phyloP scores from a whole-genome alignment of 495 filamentous ascomycete genomes.

The Trichoderma reesei region DNA sequence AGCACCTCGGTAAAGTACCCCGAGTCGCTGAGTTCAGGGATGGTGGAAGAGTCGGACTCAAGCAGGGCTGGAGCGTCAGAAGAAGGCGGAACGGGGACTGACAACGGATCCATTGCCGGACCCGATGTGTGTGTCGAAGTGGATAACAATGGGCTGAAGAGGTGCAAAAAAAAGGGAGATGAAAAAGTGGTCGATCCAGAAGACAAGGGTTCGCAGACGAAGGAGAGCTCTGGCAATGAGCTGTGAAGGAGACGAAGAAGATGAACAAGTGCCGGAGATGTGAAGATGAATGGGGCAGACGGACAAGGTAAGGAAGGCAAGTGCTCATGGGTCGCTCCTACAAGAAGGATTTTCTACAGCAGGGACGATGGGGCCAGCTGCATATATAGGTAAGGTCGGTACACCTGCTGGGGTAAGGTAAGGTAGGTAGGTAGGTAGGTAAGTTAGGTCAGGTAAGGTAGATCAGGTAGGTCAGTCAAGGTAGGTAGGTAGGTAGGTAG shows the following conservation, averaged over 20 bases:
- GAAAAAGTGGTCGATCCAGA: background rate
- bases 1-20: constrained; percentile 37
- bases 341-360: background rate
- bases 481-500: no score
- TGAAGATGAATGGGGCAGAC: background rate
- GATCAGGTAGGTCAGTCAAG: no score
- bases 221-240: background rate
- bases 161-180: background rate
- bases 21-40: constrained; percentile 31
- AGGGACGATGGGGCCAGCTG: constrained; percentile 4
- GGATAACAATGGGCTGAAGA: background rate
- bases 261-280: background rate
- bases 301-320: background rate
- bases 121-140: background rate
- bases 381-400: background rate
- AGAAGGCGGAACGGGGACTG: background rate
- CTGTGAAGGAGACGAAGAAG: background rate
- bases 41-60: background rate
- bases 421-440: background rate
- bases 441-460: no score
- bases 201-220: background rate
- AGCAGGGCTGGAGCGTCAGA: background rate
- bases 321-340: background rate
- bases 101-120: background rate
- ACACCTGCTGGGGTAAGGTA: background rate